Evolutionary conservation across 495 filamentous ascomycete genomes (phyloP), one percentile per base, ranked within the genome.

Genomic region (Lophiostoma macrostomum): DNA sequence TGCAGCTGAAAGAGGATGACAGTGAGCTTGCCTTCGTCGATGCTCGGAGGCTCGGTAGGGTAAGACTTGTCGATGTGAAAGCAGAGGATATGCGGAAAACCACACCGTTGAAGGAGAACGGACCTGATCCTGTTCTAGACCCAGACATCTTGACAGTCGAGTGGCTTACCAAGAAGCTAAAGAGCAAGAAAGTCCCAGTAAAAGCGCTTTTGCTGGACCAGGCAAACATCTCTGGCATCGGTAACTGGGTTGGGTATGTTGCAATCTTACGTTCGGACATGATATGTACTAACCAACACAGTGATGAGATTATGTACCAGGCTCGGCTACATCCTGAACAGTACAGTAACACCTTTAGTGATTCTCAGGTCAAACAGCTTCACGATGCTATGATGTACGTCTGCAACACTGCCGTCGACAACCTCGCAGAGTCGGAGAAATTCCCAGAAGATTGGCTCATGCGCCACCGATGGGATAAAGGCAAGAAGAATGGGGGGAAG

Each of bases 361-460:
- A 86, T 37, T 78, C 72, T 4, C 86, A 96, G 65, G 78, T 93
- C 50, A 79, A 78, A 56, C 73, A 73, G 22, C 74, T 98, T 7
- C 81, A 91, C 68, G 71, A 78, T n/a, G 76, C 85, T 0, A 81
- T 96, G 30, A 73, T 83, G 46, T 80, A 87, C 48, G 84, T 98
- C 30, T 95, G 89, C 62, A 76, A 83, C 34, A 81, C 80, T 4
- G 86, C 91, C 0, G 82, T 91, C 7, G 86, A 88, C 45, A 77
- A 83, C 25, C 75, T 93, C 25, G 91, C 84, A 1, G 91, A 96
- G 44, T 87, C 82, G 1, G 80, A 82, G 16, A 75, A 85, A 64
- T 95, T 96, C 61, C 93, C 93, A 0, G 78, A 90, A 36, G 74
- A 91, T 48, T 98, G 63, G 93, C 73, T 98, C 24, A 94, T 96